These are phyloP conservation scores for Physcomitrellopsis africana DNA, from an alignment of 225 moss, liverwort and hornwort genomes.

Conservation along the genomic window DNA sequence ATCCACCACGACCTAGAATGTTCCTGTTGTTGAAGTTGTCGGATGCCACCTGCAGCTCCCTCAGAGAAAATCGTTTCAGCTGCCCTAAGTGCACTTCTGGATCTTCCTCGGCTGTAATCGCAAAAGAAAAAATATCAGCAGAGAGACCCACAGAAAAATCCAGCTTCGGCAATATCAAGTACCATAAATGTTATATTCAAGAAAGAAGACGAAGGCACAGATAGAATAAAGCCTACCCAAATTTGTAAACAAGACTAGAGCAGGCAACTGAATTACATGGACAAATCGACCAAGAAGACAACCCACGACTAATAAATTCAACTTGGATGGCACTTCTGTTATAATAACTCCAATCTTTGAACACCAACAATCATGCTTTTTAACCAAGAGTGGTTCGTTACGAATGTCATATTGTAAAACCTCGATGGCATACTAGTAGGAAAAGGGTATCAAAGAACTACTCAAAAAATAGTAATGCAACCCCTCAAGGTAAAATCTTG, in stretches of 20 bases:
- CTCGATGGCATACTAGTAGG: too few relatives aligned
- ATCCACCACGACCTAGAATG: slow-evolving; percentile 77
- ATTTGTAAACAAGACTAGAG: neutral
- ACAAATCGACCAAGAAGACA: neutral
- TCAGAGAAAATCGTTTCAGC: slow-evolving; percentile 67
- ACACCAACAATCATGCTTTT: neutral
- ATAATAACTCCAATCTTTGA: neutral
- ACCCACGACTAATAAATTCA: neutral
- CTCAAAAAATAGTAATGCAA: too few relatives aligned
- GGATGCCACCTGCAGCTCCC: slow-evolving; percentile 80
- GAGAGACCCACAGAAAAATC: too few relatives aligned
- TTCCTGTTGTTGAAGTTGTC: slow-evolving; percentile 80
- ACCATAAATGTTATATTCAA: neutral
- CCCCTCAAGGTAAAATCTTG: too few relatives aligned
- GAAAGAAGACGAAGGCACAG: neutral
- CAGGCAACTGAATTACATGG: neutral
- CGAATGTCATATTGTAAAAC: too few relatives aligned
- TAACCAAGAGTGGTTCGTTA: too few relatives aligned
- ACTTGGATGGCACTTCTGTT: neutral
- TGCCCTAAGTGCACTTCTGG: slow-evolving; percentile 77
- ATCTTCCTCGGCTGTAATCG: slow-evolving; percentile 71
- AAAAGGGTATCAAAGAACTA: too few relatives aligned
- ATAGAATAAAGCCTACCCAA: neutral
- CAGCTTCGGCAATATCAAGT: too few relatives aligned
- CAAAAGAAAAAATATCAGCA: neutral